Percentiles rank a stretch among this genome's conserved stretches.
These are phyloP conservation scores for Diaporthe sp. DNA, from an alignment of 2,329 filamentous ascomycete genomes.

Conservation along the genomic window DNA sequence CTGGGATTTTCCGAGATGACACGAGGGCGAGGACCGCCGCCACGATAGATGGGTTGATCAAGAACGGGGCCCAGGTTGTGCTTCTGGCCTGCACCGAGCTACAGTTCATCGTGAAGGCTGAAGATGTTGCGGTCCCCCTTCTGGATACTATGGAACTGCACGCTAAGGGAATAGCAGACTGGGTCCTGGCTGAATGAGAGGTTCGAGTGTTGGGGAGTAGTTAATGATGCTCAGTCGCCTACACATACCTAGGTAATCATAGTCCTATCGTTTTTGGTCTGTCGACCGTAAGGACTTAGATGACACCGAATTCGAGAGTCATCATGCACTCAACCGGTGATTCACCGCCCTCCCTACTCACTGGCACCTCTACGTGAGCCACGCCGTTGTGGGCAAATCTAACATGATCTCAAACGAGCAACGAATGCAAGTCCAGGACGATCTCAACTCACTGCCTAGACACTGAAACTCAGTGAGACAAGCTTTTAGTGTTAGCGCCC, in stretches of 20 bases:
- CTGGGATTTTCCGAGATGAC: conserved; percentile 32
- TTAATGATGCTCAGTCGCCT: not conserved
- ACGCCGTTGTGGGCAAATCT: too few species aligned
- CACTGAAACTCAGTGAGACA: too few species aligned
- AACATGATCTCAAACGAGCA: not conserved
- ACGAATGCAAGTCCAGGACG: not conserved
- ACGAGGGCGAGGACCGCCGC: conserved; percentile 27
- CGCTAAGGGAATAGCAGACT: conserved; percentile 38
- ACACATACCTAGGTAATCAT: not conserved
- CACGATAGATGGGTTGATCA: conserved; percentile 27
- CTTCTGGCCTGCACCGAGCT: conserved; percentile 41
- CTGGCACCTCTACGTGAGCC: too few species aligned
- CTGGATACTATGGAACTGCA: conserved; percentile 41
- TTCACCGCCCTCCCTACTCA: too few species aligned
- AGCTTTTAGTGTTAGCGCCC: too few species aligned
- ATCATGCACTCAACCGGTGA: not conserved
- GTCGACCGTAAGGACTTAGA: not conserved
- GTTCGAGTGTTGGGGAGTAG: not conserved
- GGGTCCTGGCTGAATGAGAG: conserved; percentile 24
- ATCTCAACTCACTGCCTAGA: too few species aligned
- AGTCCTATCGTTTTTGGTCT: not conserved
- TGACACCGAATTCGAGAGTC: not conserved
- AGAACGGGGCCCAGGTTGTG: conserved; percentile 38
- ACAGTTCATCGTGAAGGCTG: conserved; percentile 38
- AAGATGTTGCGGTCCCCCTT: conserved; percentile 35